Conservation (phyloP, 306 rosid genomes). For the Sesbania bispinosa region DNA sequence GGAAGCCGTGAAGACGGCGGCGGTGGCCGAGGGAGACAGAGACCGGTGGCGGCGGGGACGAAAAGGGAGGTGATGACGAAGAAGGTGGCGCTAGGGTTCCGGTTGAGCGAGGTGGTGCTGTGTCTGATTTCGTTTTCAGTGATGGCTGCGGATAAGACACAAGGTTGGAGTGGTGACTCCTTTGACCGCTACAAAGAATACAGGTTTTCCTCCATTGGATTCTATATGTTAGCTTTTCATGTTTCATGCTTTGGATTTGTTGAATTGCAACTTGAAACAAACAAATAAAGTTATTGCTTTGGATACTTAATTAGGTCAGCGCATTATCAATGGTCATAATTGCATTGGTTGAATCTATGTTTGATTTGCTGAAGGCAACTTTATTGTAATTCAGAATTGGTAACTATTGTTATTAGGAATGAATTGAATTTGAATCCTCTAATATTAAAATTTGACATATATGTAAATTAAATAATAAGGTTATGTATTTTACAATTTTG, state of each 20-base stretch:
- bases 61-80: slow-evolving; percentile 38
- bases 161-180: slow-evolving; percentile 99
- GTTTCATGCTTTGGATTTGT: neutral
- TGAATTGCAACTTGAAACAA: neutral
- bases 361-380: neutral
- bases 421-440: too few relatives aligned
- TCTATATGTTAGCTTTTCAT: neutral
- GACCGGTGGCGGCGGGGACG: neutral
- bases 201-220: slow-evolving; percentile 43
- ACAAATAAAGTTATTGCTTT: too few relatives aligned
- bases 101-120: slow-evolving; percentile 65
- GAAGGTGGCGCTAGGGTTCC: slow-evolving; percentile 81
- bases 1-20: neutral
- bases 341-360: slow-evolving; percentile 5
- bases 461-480: too few relatives aligned
- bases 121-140: slow-evolving; percentile 92
- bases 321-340: neutral
- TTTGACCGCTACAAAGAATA: slow-evolving; percentile 95
- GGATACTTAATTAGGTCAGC: slow-evolving; percentile 4
- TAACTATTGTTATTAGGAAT: too few relatives aligned
- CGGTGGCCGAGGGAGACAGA: slow-evolving; percentile 12
- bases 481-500: too few relatives aligned
- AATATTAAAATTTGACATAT: too few relatives aligned
- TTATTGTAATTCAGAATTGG: neutral
- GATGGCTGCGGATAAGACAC: slow-evolving; percentile 96